Evolutionary conservation across 1,139 yeast genomes (phyloP).

Genomic region (Geotrichum citri-aurantii): DNA sequence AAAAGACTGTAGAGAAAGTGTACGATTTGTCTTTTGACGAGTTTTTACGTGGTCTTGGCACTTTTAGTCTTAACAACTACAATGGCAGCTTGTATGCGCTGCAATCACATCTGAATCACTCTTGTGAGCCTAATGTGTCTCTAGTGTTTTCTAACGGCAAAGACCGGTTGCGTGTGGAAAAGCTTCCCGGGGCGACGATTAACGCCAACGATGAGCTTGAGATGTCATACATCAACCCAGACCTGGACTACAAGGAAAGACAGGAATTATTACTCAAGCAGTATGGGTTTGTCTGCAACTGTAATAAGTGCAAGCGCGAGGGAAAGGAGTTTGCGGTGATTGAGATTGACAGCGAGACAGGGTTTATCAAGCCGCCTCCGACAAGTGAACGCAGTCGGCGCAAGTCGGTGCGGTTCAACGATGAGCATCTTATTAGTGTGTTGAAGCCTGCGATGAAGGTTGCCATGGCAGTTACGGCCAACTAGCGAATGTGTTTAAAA

Average conservation of each 20-base stretch:
- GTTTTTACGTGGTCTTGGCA: constrained; percentile 59
- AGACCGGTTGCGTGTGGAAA: constrained; percentile 25
- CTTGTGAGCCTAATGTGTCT: constrained; percentile 62
- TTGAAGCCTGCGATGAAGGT: neutral
- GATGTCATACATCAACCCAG: constrained; percentile 66
- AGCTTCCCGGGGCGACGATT: constrained; percentile 38
- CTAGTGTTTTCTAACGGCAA: neutral
- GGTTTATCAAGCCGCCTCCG: constrained; percentile 14
- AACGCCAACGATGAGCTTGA: constrained; percentile 61
- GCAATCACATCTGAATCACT: constrained; percentile 72
- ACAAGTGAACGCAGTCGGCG: constrained; percentile 18
- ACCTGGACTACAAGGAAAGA: constrained; percentile 56
- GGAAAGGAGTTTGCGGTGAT: constrained; percentile 29
- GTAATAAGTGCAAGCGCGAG: constrained; percentile 61
- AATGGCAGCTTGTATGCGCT: constrained; percentile 52
- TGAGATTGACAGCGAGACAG: constrained; percentile 14
- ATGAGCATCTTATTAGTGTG: neutral
- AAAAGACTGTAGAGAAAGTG: constrained; percentile 44
- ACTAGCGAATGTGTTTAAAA: neutral
- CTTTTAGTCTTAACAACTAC: constrained; percentile 66
- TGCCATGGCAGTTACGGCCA: neutral
- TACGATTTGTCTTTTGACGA: constrained; percentile 46
- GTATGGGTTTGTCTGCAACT: constrained; percentile 78
- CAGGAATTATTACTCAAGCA: constrained; percentile 64
- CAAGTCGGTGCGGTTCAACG: constrained; percentile 19